phyloP scores from a whole-genome alignment of 192 early-diverging fungal species.

The Linnemannia elongata region DNA sequence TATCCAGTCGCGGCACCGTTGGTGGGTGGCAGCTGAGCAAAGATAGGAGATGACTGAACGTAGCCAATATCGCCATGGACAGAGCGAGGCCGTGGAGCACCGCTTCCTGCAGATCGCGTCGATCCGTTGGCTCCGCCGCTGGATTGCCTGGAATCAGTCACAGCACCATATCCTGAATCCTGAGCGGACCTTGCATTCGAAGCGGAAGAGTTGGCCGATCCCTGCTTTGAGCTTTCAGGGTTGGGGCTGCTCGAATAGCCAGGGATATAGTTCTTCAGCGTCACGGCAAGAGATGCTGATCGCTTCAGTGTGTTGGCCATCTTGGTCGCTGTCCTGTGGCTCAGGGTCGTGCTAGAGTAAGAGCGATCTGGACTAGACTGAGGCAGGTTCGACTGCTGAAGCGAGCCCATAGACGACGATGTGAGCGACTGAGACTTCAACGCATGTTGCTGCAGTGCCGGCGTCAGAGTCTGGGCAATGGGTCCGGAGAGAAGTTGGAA shows the following conservation, averaged over 20 bases:
- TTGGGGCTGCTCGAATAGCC: conserved; percentile 30
- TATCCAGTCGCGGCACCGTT: conserved; percentile 9
- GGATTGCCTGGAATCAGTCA: conserved; percentile 7
- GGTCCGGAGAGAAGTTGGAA: conserved; percentile 57
- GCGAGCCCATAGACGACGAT: conserved; percentile 26
- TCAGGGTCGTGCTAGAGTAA: conserved; percentile 31
- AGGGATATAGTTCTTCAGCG: conserved; percentile 53
- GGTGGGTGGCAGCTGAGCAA: conserved; percentile 13
- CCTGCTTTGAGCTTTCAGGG: not conserved
- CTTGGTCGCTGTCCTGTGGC: conserved; percentile 39
- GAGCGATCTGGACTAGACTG: conserved; percentile 32
- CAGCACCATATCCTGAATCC: not conserved
- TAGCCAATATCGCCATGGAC: conserved; percentile 47
- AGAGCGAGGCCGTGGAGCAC: conserved; percentile 35
- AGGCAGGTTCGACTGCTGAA: conserved; percentile 33
- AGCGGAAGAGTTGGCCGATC: not conserved
- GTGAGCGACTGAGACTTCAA: conserved; percentile 22
- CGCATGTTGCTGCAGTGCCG: conserved; percentile 35
- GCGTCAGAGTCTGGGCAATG: conserved; percentile 25
- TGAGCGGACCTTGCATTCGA: conserved; percentile 1
- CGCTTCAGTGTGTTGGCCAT: conserved; percentile 57
- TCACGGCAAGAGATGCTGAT: conserved; percentile 58
- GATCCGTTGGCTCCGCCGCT: conserved; percentile 28
- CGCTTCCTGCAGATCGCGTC: conserved; percentile 12
- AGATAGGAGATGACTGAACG: conserved; percentile 24